phyloP scores from a whole-genome alignment of 495 filamentous ascomycete genomes.

The Xylaria castorea region DNA sequence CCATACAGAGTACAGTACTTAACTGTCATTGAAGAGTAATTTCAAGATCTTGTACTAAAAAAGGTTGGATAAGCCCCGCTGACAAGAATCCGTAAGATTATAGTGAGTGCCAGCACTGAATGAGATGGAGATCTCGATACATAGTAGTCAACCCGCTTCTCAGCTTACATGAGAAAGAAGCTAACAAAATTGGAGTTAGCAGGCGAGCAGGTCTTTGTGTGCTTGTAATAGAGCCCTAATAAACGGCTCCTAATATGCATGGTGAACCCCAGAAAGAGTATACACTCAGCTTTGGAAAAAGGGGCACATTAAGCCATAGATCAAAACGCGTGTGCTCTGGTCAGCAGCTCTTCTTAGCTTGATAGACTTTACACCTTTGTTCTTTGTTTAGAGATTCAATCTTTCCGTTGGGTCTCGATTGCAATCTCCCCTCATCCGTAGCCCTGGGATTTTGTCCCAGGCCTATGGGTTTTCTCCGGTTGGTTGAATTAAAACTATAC shows the following conservation, averaged over 20 bases:
- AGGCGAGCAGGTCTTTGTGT: not conserved
- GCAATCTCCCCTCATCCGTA: not conserved
- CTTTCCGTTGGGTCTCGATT: not conserved
- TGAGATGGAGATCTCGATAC: not conserved
- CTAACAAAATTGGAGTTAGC: not conserved
- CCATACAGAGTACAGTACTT: not conserved
- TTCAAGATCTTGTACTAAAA: not conserved
- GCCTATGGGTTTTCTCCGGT: slow-evolving; percentile 15
- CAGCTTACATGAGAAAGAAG: no score
- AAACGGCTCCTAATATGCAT: not conserved
- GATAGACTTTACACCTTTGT: not conserved
- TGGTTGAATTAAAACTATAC: not conserved
- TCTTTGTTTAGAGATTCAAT: not conserved
- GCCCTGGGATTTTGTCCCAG: not conserved
- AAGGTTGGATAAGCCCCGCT: not conserved
- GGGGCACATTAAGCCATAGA: not conserved
- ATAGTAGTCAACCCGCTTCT: not conserved
- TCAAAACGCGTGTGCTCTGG: not conserved
- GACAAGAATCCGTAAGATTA: slow-evolving; percentile 2
- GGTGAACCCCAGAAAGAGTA: not conserved
- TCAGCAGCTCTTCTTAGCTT: not conserved
- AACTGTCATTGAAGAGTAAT: not conserved
- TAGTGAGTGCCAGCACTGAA: not conserved
- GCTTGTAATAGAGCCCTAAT: not conserved
- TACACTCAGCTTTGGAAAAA: not conserved